A percentile compares a stretch with the other conserved stretches of the same genome.
phyloP scores from a whole-genome alignment of 176 grass and related monocot species.

The Hyparrhenia diplandra region DNA sequence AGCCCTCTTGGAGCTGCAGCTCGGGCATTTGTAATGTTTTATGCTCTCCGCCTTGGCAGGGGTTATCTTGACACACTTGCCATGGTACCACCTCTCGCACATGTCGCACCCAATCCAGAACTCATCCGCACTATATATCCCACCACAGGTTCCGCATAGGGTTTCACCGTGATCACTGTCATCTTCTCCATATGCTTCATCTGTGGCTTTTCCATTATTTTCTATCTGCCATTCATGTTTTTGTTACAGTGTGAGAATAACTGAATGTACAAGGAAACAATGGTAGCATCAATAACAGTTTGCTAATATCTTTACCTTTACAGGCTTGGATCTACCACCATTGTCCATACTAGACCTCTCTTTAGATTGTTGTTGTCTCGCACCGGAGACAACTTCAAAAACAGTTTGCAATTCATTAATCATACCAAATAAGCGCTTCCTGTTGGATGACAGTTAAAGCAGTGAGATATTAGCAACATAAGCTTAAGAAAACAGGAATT shows the following conservation, averaged over 20 bases:
- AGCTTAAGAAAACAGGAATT: not conserved
- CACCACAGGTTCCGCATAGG: slow-evolving; percentile 58
- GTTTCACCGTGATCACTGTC: slow-evolving; percentile 71
- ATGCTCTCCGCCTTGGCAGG: slow-evolving; percentile 67
- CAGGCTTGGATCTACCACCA: slow-evolving; percentile 48
- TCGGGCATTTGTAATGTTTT: slow-evolving; percentile 73
- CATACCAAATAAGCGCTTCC: slow-evolving; percentile 78
- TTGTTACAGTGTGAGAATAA: slow-evolving; percentile 1
- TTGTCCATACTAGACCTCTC: slow-evolving; percentile 62
- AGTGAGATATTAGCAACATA: not conserved
- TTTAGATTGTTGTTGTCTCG: slow-evolving; percentile 36
- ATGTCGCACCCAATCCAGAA: slow-evolving; percentile 74
- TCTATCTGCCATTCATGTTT: slow-evolving; percentile 33
- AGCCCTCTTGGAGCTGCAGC: slow-evolving; percentile 57
- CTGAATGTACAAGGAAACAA: not conserved
- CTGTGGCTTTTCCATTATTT: slow-evolving; percentile 36
- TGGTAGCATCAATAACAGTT: not conserved
- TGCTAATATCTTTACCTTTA: slow-evolving; percentile 48
- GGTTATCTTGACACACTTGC: slow-evolving; percentile 71
- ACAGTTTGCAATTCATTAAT: slow-evolving; percentile 75
- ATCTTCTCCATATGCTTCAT: slow-evolving; percentile 47
- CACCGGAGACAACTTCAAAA: slow-evolving; percentile 59
- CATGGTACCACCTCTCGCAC: slow-evolving; percentile 75
- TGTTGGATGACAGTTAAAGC: slow-evolving; percentile 18
- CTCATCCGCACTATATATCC: slow-evolving; percentile 61